Evolutionary conservation across 768 basidiomycete genomes (phyloP).

Genomic region (Hemileccinum impolitum): DNA sequence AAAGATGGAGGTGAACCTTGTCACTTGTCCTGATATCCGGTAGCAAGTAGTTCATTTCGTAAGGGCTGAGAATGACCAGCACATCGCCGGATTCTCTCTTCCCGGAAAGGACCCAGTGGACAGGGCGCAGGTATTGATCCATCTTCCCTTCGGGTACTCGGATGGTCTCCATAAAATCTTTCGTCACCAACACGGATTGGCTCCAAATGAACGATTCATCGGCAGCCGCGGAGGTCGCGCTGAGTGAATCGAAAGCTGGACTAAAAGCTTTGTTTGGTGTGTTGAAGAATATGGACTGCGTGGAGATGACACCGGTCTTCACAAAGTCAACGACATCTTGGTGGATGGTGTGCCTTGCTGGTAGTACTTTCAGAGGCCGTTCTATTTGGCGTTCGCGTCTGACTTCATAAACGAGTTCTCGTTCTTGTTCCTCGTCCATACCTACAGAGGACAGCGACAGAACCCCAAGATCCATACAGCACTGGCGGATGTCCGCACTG

Average conservation of each 20-base stretch:
- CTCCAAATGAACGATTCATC: conserved; percentile 20
- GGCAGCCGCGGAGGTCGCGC: background rate
- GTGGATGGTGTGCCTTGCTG: conserved; percentile 18
- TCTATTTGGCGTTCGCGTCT: conserved; percentile 36
- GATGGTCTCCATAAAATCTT: conserved; percentile 1
- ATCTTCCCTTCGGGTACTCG: background rate
- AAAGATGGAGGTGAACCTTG: conserved; percentile 3
- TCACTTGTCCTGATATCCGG: conserved; percentile 32
- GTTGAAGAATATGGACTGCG: background rate
- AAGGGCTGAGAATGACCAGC: conserved; percentile 40
- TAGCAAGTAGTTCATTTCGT: conserved; percentile 37
- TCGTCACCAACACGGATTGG: conserved; percentile 3
- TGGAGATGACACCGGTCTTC: conserved; percentile 21
- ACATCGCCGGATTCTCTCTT: background rate
- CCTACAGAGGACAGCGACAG: background rate
- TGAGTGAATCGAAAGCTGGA: conserved; percentile 8
- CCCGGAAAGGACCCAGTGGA: conserved; percentile 20
- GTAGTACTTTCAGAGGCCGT: conserved; percentile 28
- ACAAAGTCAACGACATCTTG: conserved; percentile 16
- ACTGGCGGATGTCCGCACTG: background rate
- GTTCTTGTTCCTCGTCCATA: conserved; percentile 33
- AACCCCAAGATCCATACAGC: conserved; percentile 5
- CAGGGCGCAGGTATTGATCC: conserved; percentile 15
- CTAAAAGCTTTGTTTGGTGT: conserved; percentile 17
- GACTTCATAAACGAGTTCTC: conserved; percentile 42